These are phyloP conservation scores for Ettlia oleoabundans DNA, from an alignment of 139 green algal species.

Conservation along the genomic window DNA sequence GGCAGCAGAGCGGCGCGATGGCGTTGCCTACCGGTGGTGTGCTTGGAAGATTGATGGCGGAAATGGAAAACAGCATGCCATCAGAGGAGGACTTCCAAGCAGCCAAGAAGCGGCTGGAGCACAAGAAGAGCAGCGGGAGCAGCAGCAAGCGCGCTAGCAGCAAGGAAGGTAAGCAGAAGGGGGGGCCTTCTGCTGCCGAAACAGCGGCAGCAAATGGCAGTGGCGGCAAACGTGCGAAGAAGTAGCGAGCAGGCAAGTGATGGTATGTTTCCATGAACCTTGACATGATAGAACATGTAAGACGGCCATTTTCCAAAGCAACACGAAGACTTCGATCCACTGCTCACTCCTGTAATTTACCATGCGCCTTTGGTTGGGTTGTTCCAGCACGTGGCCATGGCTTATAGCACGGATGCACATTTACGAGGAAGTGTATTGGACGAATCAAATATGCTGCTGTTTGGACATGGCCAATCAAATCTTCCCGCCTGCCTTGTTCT, in stretches of 20 bases:
- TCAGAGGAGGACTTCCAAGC: slow-evolving; percentile 62
- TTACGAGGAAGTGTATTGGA: neutral
- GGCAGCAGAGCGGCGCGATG: slow-evolving; percentile 15
- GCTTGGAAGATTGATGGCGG: slow-evolving; percentile 48
- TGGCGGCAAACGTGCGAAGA: slow-evolving; percentile 21
- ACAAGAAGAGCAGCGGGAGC: neutral
- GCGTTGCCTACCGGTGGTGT: neutral
- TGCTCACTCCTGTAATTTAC: too few species aligned
- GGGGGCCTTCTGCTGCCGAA: too few species aligned
- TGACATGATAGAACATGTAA: too few species aligned
- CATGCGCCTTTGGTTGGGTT: too few species aligned
- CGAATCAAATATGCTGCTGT: neutral
- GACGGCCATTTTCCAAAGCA: too few species aligned
- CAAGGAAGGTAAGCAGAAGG: too few species aligned
- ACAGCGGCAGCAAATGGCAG: neutral
- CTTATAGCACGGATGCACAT: too few species aligned
- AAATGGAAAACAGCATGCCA: slow-evolving; percentile 38
- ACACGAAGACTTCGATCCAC: too few species aligned
- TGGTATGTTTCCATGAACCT: neutral
- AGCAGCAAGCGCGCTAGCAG: too few species aligned
- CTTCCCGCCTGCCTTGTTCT: slow-evolving; percentile 9
- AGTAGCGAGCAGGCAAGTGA: neutral
- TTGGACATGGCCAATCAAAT: too few species aligned
- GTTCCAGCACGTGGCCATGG: too few species aligned
- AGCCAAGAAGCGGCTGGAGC: slow-evolving; percentile 35